Base-by-base conservation (phyloP, 2,329 filamentous ascomycete genomes). In the Diaporthe capsici region DNA sequence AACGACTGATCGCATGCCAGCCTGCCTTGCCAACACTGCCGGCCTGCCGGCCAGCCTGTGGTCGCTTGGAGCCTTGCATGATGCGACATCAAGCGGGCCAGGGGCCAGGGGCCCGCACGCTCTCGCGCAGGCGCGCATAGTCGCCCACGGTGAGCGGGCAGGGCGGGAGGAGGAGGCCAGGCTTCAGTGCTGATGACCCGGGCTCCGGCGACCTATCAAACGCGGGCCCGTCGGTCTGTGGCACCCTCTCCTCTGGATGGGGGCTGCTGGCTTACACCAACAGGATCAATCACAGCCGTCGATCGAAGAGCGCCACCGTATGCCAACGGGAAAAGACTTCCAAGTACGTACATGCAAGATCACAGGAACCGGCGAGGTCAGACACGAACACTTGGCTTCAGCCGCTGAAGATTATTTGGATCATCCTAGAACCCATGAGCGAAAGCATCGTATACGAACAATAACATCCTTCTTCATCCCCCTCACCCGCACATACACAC, bases 251-350 rank as follows among this genome's bases (percentile, higher is more conserved):
- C 25, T 51, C 53, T 37, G 31, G 25, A 68, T 73, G 75, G 72
- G 72, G 75, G 75, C 75, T 75, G 70, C 51, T 63, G 61, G 61
- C 73, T 63, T 47, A 31, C 49, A 57, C 73, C 75, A 72, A 65
- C 75, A 44, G 68, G 17, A 72, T 60, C 61, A 60, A 25, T 42
- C 61, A 67, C 73, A 68, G 61, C 68, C 65, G 55, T 71, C 60
- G 53, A 63, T 61, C 44, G 37, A 42, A 20, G 31, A 47, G 42
- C 28, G 51, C 60, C 67, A 72, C 67, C 12, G 65, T 10, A 72
- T 72, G 72, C 47, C 44, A 51, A 51, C 55, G 15, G 37, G 25
- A 34, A 42, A 37, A 31, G 31, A 47, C 39, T 51, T 6, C 51
- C 49, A 55, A 10, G 34, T 39, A 53, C 65, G 15, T 28, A n/a